Percentiles rank a stretch among this genome's conserved stretches.
Evolutionary conservation across 352 stramenopile genomes (phyloP).

Genomic region (Pythium aquatile): DNA sequence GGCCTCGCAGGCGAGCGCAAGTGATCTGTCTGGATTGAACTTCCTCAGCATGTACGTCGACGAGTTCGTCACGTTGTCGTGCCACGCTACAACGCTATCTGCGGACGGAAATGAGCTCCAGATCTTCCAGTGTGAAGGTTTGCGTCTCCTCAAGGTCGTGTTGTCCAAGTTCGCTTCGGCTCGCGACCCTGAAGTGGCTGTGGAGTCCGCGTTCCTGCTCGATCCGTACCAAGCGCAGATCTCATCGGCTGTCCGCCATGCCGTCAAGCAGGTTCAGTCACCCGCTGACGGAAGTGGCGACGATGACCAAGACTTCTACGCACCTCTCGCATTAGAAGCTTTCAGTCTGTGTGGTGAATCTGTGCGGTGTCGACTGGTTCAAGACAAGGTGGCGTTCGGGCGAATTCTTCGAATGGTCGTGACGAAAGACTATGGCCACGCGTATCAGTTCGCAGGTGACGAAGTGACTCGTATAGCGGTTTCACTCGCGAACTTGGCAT

Average conservation of each 20-base stretch:
- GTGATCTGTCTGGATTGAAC: conserved; percentile 29
- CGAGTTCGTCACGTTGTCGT: conserved; percentile 84
- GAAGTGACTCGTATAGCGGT: conserved; percentile 53
- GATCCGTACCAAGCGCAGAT: conserved; percentile 85
- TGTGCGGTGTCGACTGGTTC: conserved; percentile 50
- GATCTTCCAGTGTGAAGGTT: conserved; percentile 71
- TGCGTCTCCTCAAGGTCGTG: conserved; percentile 67
- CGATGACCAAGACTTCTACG: conserved; percentile 47
- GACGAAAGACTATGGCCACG: conserved; percentile 59
- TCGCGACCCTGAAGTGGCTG: conserved; percentile 66
- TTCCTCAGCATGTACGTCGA: conserved; percentile 88
- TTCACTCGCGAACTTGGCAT: conserved; percentile 61
- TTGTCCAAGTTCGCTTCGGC: conserved; percentile 54
- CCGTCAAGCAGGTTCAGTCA: conserved; percentile 50
- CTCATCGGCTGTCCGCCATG: conserved; percentile 73
- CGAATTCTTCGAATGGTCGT: conserved; percentile 63
- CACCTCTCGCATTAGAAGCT: conserved; percentile 65
- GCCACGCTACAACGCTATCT: conserved; percentile 70
- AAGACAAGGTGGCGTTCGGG: conserved; percentile 71
- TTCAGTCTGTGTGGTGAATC: conserved; percentile 56
- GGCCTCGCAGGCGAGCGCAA: conserved; percentile 9
- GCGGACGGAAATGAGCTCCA: conserved; percentile 69
- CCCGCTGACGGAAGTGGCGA: conserved; percentile 13
- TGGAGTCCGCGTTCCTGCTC: conserved; percentile 55
- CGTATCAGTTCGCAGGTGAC: conserved; percentile 54